A percentile compares a stretch with the other conserved stretches of the same genome.
Conservation (phyloP, 768 basidiomycete species). For the Rhodosporidiobolus sp. region DNA sequence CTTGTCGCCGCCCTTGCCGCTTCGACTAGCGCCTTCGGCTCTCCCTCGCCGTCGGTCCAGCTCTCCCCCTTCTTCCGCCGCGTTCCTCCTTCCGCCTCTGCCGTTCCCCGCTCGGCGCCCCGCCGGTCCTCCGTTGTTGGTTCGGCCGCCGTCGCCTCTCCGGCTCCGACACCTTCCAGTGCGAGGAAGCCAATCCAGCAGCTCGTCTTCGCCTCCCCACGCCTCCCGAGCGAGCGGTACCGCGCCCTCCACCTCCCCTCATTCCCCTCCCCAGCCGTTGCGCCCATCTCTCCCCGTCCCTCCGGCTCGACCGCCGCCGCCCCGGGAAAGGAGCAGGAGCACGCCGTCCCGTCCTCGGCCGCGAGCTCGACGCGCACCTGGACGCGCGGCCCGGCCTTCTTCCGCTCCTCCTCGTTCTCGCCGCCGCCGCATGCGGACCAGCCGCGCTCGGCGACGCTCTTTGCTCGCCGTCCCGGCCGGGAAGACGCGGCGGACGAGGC, state of each 20-base stretch:
- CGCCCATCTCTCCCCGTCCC: background rate
- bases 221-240: background rate
- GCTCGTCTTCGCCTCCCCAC: conserved; percentile 17
- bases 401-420: conserved; percentile 28
- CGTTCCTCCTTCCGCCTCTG: background rate
- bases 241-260: background rate
- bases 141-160: background rate
- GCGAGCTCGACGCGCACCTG: background rate
- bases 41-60: background rate
- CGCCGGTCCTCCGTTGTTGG: background rate
- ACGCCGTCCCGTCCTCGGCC: background rate
- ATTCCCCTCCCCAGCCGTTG: background rate
- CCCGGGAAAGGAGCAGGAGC: background rate
- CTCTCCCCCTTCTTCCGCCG: background rate
- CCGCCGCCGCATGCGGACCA: conserved; percentile 19
- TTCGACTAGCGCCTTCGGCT: background rate
- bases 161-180: background rate
- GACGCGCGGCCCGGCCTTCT: conserved; percentile 36
- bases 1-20: background rate
- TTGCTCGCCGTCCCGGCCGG: background rate
- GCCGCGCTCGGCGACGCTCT: conserved; percentile 17
- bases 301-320: background rate
- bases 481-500: background rate
- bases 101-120: background rate
- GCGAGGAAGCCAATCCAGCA: too few relatives aligned